A percentile compares a stretch with the other conserved stretches of the same genome.
phyloP scores from a whole-genome alignment of 257 asterid species.

The Solanum lycopersicoides region DNA sequence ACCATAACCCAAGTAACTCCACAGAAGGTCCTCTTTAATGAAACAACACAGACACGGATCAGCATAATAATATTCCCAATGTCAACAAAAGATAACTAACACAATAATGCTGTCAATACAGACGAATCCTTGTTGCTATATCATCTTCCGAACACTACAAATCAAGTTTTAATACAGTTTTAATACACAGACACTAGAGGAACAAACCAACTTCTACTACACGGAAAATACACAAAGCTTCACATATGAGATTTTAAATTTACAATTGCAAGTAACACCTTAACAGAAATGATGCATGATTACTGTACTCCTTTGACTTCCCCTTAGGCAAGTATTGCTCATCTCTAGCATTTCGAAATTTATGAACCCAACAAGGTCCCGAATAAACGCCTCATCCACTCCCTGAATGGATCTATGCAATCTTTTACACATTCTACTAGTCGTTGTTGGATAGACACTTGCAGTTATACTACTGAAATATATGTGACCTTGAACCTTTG shows the following conservation, averaged over 20 bases:
- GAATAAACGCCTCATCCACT: neutral
- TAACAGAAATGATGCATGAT: neutral
- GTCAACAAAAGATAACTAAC: neutral
- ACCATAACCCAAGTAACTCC: neutral
- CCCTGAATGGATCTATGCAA: neutral
- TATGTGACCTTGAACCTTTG: too few relatives aligned
- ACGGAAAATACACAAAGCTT: neutral
- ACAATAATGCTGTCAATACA: neutral
- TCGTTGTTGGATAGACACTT: neutral
- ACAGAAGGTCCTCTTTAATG: neutral
- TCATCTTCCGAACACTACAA: neutral
- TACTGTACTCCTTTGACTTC: neutral
- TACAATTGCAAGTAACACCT: neutral
- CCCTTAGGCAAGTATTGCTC: neutral
- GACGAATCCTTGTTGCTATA: neutral
- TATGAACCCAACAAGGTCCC: neutral
- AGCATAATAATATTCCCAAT: neutral
- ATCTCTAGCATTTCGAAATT: neutral
- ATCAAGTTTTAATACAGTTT: neutral
- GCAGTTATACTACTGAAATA: neutral
- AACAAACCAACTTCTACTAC: neutral
- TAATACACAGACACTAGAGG: neutral
- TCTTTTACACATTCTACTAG: neutral
- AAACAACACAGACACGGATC: neutral
- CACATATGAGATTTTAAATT: neutral